These are phyloP conservation scores for Colletotrichum sojae DNA, from an alignment of 2,329 filamentous ascomycete species.

Conservation along the genomic window DNA sequence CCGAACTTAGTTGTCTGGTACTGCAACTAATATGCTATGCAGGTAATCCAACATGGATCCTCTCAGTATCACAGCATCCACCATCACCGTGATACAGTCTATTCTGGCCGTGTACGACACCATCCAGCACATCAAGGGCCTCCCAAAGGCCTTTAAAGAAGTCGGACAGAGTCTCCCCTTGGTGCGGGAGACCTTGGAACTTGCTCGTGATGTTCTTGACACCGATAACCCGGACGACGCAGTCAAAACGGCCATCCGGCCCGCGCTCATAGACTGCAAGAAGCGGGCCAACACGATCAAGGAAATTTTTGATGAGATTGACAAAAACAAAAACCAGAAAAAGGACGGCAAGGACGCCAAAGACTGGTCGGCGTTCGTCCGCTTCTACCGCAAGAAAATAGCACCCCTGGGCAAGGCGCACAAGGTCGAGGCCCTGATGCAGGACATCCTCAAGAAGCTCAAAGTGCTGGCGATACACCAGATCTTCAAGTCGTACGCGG, in stretches of 20 bases:
- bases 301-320: no score
- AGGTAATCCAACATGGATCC: conserved; percentile 4
- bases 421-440: conserved; percentile 28
- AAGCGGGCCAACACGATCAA: no score
- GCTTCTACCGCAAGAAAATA: conserved; percentile 19
- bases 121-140: conserved; percentile 16
- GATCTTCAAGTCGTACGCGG: conserved; percentile 13
- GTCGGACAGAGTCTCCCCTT: not conserved
- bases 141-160: conserved; percentile 20
- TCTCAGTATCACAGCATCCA: conserved; percentile 19
- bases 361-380: conserved; percentile 14
- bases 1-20: no score
- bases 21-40: no score
- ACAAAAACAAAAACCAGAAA: no score
- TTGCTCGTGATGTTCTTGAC: no score
- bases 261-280: no score
- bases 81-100: conserved; percentile 20
- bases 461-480: conserved; percentile 24
- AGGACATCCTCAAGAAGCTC: conserved; percentile 11
- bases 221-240: no score
- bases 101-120: conserved; percentile 10
- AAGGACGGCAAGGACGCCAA: no score
- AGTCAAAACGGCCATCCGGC: no score
- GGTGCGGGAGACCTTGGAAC: no score
- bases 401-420: conserved; percentile 16